Evolutionary conservation across 441 rosid species (phyloP).

Genomic region (Gossypium davidsonii): DNA sequence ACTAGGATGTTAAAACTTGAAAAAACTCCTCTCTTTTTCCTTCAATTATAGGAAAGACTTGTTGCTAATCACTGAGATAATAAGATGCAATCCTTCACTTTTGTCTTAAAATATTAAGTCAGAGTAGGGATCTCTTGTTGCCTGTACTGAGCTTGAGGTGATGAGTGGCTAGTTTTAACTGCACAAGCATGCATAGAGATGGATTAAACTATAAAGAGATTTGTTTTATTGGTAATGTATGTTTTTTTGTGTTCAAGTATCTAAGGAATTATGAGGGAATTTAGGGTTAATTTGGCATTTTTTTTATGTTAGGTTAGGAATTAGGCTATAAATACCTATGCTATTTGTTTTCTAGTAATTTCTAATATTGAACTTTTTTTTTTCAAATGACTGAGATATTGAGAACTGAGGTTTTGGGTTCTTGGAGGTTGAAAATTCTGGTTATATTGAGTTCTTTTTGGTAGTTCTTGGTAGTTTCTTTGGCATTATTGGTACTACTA

Average conservation of each 20-base stretch:
- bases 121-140: conserved; percentile 3
- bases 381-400: not conserved
- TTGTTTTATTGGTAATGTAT: not conserved
- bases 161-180: not conserved
- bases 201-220: not conserved
- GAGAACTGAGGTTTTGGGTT: not conserved
- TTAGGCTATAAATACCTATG: not conserved
- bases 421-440: not conserved
- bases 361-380: not conserved
- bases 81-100: not conserved
- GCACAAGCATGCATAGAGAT: not conserved
- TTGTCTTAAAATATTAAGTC: not conserved
- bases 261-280: not conserved
- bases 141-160: not conserved
- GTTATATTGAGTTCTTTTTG: not conserved
- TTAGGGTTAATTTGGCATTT: not conserved
- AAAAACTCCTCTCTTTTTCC: conserved; percentile 3
- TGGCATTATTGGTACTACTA: not conserved
- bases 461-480: not conserved
- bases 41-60: not conserved
- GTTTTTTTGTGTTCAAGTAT: not conserved
- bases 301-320: conserved; percentile 1
- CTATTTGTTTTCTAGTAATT: not conserved
- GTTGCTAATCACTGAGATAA: not conserved
- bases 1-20: not conserved